Conservation (phyloP, 169 alveolate genomes). For the Plasmodium falciparum region DNA sequence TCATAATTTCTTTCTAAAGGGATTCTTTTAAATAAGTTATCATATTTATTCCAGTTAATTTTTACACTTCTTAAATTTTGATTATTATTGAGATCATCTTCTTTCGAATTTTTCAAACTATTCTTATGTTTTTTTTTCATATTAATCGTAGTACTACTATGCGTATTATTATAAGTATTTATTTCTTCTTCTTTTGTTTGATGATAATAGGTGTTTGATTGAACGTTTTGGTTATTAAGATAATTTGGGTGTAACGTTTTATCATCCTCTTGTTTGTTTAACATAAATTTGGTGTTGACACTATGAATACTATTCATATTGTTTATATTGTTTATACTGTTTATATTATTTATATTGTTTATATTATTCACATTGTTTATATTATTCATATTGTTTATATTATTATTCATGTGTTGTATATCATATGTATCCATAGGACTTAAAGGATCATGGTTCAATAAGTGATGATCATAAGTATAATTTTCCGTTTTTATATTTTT, state of each 20-base stretch:
- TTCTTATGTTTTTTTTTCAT: constrained; percentile 31
- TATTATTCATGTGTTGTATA: background rate
- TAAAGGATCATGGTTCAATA: constrained; percentile 20
- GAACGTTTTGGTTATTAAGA: no score
- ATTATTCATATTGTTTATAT: background rate
- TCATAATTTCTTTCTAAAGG: constrained; percentile 63
- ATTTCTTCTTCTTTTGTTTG: background rate
- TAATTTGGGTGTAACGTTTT: no score
- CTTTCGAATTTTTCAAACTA: constrained; percentile 31
- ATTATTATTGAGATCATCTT: constrained; percentile 44
- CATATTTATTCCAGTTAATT: constrained; percentile 73
- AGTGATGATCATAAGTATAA: constrained; percentile 18
- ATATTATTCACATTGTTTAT: background rate
- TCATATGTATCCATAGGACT: background rate
- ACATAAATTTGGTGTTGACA: background rate
- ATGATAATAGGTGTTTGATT: no score
- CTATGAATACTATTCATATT: background rate
- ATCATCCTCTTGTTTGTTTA: background rate
- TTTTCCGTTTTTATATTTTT: constrained; percentile 41
- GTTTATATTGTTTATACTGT: background rate
- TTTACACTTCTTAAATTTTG: constrained; percentile 70
- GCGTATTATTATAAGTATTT: background rate
- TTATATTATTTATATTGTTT: background rate
- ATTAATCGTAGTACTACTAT: background rate
- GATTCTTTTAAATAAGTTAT: constrained; percentile 58